Conservation (phyloP, 1,139 yeast species). For the Candida pseudoviswanathii region DNA sequence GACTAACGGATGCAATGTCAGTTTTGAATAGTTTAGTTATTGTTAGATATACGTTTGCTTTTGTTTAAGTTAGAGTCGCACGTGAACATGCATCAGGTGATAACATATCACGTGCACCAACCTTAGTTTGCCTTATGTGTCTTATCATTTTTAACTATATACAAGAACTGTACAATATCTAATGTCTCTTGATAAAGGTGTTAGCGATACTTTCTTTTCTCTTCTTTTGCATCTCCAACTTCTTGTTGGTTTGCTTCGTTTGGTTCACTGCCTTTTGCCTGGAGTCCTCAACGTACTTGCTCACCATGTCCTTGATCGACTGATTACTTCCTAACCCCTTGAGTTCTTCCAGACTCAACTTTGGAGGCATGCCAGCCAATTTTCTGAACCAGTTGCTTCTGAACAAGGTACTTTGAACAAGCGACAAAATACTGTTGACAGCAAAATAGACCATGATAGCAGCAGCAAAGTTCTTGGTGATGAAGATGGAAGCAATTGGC, state of each 20-base stretch:
- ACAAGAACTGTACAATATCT: slow-evolving; percentile 7
- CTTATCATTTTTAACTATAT: not conserved
- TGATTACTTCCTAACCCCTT: slow-evolving; percentile 17
- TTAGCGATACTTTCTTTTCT: slow-evolving; percentile 35
- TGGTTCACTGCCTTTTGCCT: slow-evolving; percentile 36
- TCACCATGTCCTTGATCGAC: slow-evolving; percentile 40
- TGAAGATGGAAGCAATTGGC: slow-evolving; percentile 80
- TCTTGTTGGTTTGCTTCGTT: slow-evolving; percentile 39
- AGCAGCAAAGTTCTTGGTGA: slow-evolving; percentile 84
- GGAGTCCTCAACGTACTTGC: slow-evolving; percentile 34
- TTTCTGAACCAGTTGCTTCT: slow-evolving; percentile 61
- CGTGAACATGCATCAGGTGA: too few relatives aligned
- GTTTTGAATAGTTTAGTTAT: not conserved
- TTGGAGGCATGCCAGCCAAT: slow-evolving; percentile 62
- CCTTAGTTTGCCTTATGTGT: too few relatives aligned
- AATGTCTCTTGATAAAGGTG: slow-evolving; percentile 47
- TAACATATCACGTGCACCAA: too few relatives aligned
- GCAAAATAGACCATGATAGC: slow-evolving; percentile 86
- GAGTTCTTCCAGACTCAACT: slow-evolving; percentile 32
- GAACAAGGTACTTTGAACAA: slow-evolving; percentile 68
- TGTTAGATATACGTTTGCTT: too few relatives aligned
- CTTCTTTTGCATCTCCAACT: slow-evolving; percentile 41
- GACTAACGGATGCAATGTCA: slow-evolving; percentile 19
- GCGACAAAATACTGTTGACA: slow-evolving; percentile 73
- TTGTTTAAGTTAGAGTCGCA: too few relatives aligned